A percentile compares a stretch with the other conserved stretches of the same genome.
Evolutionary conservation across 106 monocot species (phyloP).

Genomic region (Dendrobium catenatum): DNA sequence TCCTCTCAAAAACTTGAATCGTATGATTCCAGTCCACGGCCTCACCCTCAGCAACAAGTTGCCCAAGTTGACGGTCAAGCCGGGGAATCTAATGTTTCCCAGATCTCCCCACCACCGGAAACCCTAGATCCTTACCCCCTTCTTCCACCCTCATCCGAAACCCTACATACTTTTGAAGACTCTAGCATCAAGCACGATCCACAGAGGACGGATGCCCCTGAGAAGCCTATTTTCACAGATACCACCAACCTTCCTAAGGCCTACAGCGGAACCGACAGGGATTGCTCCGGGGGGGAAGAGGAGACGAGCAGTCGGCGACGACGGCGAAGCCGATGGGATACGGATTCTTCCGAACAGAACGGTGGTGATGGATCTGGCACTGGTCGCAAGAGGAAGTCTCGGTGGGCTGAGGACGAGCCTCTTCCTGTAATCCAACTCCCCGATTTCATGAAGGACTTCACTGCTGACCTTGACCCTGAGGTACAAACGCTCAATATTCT

Average conservation of each 20-base stretch:
- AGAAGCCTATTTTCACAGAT: constrained; percentile 18
- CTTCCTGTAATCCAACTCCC: constrained; percentile 57
- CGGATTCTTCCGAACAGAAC: constrained; percentile 16
- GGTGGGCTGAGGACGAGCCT: constrained; percentile 90
- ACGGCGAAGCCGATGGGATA: constrained; percentile 87
- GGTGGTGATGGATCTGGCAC: constrained; percentile 22
- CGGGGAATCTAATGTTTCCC: background rate
- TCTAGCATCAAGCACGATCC: background rate
- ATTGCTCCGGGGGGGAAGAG: constrained; percentile 69
- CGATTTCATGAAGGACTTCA: constrained; percentile 96
- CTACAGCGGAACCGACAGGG: constrained; percentile 50
- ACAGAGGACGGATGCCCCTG: constrained; percentile 4
- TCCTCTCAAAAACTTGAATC: constrained; percentile 18
- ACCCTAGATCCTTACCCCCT: constrained; percentile 14
- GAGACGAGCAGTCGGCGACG: constrained; percentile 62
- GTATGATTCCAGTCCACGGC: background rate
- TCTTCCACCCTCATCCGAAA: constrained; percentile 10
- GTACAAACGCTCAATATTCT: constrained; percentile 80
- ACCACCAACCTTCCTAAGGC: constrained; percentile 11
- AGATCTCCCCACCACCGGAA: constrained; percentile 8
- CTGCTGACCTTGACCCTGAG: constrained; percentile 86
- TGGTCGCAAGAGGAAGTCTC: constrained; percentile 69
- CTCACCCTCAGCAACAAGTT: constrained; percentile 14
- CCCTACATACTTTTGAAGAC: constrained; percentile 14
- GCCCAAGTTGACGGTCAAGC: constrained; percentile 1